Conservation (phyloP, 345 rosid genomes). For the Populus nigra region DNA sequence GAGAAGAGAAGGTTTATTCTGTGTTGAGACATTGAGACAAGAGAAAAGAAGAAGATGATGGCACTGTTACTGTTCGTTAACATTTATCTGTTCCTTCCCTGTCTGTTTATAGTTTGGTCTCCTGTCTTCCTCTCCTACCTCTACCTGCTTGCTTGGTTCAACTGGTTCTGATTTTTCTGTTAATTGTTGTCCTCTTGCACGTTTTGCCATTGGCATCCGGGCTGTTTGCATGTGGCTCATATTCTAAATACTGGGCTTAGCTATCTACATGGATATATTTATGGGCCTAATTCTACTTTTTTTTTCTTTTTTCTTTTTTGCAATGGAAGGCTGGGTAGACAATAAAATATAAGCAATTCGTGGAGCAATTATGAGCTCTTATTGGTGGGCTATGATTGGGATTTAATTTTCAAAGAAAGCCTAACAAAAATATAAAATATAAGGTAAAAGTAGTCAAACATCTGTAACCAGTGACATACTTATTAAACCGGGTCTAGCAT, state of each 20-base stretch:
- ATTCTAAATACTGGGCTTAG: background rate
- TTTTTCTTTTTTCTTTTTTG: no score
- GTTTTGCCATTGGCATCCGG: background rate
- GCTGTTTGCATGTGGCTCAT: background rate
- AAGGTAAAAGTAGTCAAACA: background rate
- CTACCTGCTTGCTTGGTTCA: background rate
- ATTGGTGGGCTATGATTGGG: background rate
- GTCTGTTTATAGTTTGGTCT: background rate
- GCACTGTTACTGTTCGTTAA: conserved; percentile 5
- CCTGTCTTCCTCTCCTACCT: background rate
- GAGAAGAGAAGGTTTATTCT: background rate
- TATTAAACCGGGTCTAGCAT: no score
- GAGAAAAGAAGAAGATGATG: conserved; percentile 17
- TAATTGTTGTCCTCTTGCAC: background rate
- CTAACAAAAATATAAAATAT: background rate
- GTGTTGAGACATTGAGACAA: background rate
- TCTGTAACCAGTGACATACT: background rate
- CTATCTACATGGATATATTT: no score
- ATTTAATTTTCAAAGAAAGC: background rate
- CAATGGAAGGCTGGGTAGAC: no score
- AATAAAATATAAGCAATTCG: no score
- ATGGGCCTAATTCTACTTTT: background rate
- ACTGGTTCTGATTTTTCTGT: background rate
- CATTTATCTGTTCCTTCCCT: conserved; percentile 7
- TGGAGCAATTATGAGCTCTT: background rate